Evolutionary conservation across 805 yeast genomes (phyloP).

Genomic region (Candida dajiaensis): DNA sequence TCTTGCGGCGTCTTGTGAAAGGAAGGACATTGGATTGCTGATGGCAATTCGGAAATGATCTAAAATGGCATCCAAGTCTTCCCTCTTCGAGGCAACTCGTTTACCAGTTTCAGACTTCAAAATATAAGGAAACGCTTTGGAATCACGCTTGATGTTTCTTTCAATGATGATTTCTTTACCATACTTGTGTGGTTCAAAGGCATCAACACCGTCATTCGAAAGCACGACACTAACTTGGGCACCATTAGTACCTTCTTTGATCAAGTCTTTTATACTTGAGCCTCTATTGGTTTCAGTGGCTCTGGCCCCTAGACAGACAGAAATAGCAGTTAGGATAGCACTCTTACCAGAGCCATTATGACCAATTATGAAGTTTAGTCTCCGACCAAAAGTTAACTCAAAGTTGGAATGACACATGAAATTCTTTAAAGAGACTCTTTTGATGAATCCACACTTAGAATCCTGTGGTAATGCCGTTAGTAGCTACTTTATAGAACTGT

Average conservation of each 20-base stretch:
- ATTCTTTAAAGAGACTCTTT: slow-evolving; percentile 56
- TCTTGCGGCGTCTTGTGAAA: slow-evolving; percentile 92
- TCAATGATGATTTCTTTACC: slow-evolving; percentile 71
- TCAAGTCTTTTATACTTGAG: slow-evolving; percentile 56
- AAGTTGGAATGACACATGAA: slow-evolving; percentile 91
- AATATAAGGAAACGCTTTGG: slow-evolving; percentile 43
- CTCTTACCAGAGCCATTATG: slow-evolving; percentile 89
- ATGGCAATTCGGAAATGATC: slow-evolving; percentile 71
- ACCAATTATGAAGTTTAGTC: slow-evolving; percentile 82
- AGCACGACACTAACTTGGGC: slow-evolving; percentile 63
- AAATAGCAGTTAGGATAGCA: slow-evolving; percentile 81
- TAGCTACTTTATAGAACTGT: neutral
- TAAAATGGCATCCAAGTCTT: slow-evolving; percentile 61
- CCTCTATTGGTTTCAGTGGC: slow-evolving; percentile 89
- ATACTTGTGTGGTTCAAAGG: slow-evolving; percentile 55
- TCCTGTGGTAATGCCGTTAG: neutral
- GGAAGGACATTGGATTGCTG: slow-evolving; percentile 85
- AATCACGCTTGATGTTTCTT: slow-evolving; percentile 51
- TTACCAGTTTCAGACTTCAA: slow-evolving; percentile 48
- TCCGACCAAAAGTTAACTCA: slow-evolving; percentile 67
- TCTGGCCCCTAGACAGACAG: slow-evolving; percentile 83
- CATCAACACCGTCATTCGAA: slow-evolving; percentile 58
- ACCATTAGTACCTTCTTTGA: slow-evolving; percentile 69
- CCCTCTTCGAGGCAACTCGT: slow-evolving; percentile 53
- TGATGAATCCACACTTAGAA: slow-evolving; percentile 55